Base-by-base conservation (phyloP, 805 yeast species). In the Candida loeiensis region DNA sequence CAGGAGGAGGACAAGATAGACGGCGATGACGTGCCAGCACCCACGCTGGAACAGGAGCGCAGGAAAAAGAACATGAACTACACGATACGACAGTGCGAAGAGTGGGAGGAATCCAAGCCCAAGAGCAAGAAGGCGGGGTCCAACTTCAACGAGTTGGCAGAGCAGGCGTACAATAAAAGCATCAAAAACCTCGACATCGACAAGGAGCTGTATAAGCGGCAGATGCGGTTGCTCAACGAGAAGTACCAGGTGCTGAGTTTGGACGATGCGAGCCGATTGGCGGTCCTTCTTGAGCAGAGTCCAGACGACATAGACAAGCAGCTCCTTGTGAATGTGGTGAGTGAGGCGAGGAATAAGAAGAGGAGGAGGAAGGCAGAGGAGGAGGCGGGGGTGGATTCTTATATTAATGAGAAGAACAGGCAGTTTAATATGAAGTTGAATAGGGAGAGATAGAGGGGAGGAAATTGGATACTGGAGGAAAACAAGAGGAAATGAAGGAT, bases 351-450 rank as follows among this genome's bases (percentile, higher is more conserved):
- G 41, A 59, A 61, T 33, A 55, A 56, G 46, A 60, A 59, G 36
- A 61, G 73, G 49, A 61, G 73, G 46, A 61, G 58, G 42, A 56
- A 53, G 37, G 53, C 63, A 37, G 56, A 52, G 7, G 62, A 58
- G 8, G 65, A 55, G 3, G 70, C 56, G 4, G 64, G 55, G 4
- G 67, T 55, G 14, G 65, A 63, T 4, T 65, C 74, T 20, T 73
- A 63, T 56, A 77, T 85, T 54, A 85, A 82, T 54, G 87, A 80
- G 47, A 81, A 80, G 58, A 85, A 85, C 65, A 75, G 73, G 54
- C 81, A 82, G 49, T 85, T 85, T 60, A 85, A 85, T 60, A 76
- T 74, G 54, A 85, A 85, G 52, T 63, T 85, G 47, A 59, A 74
- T 33, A 64, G 89, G 22, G 78, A 45, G 80, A 78, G 49, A 31